These are phyloP conservation scores for Potentilla sterilis DNA, from an alignment of 306 rosid species.

Conservation along the genomic window DNA sequence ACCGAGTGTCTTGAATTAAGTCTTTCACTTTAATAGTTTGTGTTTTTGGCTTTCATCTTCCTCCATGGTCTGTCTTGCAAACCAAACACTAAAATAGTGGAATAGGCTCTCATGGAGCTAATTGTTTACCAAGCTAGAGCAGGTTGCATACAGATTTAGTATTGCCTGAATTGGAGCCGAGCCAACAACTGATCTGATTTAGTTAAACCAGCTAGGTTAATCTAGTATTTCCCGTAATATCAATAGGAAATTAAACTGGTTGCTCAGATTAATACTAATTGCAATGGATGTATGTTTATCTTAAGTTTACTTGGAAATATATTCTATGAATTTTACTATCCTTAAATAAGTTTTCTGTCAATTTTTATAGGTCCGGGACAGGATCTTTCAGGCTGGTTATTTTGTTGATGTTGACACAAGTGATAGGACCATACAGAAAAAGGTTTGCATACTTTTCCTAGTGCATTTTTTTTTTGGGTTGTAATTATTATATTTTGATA, in stretches of 20 bases:
- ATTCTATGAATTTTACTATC: background rate
- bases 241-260: background rate
- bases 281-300: background rate
- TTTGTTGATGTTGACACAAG: conserved; percentile 77
- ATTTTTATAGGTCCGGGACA: conserved; percentile 62
- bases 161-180: background rate
- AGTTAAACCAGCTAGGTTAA: background rate
- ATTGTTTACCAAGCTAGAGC: background rate
- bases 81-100: background rate
- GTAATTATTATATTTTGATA: background rate
- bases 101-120: background rate
- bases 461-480: background rate
- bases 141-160: background rate
- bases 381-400: conserved; percentile 70
- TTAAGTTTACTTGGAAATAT: background rate
- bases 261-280: background rate
- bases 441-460: conserved; percentile 38
- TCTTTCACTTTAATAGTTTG: background rate
- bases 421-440: conserved; percentile 89
- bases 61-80: background rate
- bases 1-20: background rate
- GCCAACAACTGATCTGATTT: too few relatives aligned
- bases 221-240: background rate
- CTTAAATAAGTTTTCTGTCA: conserved; percentile 12
- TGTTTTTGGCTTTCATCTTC: background rate